These are phyloP conservation scores for Pythium pyrilobum DNA, from an alignment of 352 stramenopile genomes.

Conservation along the genomic window DNA sequence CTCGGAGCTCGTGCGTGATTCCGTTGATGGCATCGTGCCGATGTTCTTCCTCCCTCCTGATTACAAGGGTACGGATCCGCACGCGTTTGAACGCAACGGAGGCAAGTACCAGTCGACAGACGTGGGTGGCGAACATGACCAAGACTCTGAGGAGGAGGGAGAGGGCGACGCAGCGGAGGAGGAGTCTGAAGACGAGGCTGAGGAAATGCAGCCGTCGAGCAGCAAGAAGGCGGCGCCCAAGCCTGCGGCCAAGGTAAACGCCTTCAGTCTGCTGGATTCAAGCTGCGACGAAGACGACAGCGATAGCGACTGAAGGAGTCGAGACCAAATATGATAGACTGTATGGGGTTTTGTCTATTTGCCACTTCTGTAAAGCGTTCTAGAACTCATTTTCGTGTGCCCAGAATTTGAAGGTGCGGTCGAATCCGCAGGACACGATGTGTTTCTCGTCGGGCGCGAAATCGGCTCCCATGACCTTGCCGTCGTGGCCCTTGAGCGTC, in stretches of 20 bases:
- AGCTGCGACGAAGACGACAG: constrained; percentile 20
- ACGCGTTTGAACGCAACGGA: constrained; percentile 27
- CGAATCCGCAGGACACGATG: constrained; percentile 86
- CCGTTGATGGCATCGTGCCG: constrained; percentile 74
- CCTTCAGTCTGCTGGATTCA: constrained; percentile 23
- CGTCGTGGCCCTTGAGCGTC: constrained; percentile 90
- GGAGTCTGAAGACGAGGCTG: constrained; percentile 4
- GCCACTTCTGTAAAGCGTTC: no score
- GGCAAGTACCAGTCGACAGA: constrained; percentile 18
- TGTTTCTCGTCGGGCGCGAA: constrained; percentile 87
- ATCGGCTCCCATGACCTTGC: constrained; percentile 94
- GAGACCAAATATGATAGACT: background rate
- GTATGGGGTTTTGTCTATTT: background rate
- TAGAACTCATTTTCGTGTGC: constrained; percentile 88
- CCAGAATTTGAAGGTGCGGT: constrained; percentile 93
- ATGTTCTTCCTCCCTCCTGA: constrained; percentile 77
- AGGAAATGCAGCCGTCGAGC: background rate
- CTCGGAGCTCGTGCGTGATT: constrained; percentile 76
- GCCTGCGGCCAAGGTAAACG: constrained; percentile 16
- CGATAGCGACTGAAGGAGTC: constrained; percentile 14
- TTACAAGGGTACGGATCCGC: constrained; percentile 50
- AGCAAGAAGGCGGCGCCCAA: background rate
- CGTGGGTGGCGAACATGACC: constrained; percentile 21
- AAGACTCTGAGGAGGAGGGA: background rate
- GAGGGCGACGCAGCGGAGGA: background rate